Evolutionary conservation across 768 basidiomycete genomes (phyloP), one percentile per base, ranked within the genome.

Genomic region (Pleurotus sapidus): DNA sequence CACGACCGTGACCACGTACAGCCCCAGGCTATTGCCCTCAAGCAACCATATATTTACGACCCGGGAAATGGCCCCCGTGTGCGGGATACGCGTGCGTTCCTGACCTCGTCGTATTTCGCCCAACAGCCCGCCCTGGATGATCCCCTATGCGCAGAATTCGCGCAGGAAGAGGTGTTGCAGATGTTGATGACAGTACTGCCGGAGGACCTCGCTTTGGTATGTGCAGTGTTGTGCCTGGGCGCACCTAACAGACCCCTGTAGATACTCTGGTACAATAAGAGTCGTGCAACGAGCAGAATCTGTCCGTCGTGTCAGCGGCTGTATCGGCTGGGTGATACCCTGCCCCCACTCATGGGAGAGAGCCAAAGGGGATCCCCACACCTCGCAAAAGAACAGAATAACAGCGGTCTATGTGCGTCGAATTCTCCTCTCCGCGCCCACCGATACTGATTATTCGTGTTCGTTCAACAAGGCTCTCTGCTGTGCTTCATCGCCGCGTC

Each of bases 241-340:
- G 46, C 57, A 5, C 25, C 25, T 40, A 53, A 15, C 42, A 51
- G 6, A 37, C 30, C 24, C 34, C 55, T 6, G 50, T 59, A 90
- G 89, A 84, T 89, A 8, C 63, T 92, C 11, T 93, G 90, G 90
- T 92, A 93, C 65, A 93, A 93, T 75, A 91, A 91, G 71, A 91
- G 88, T 65, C 81, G 91, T 2, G 69, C 78, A 4, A 79, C 76
- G 8, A 81, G 84, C 55, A 84, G 91, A 23, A 79, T 93, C 51
- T 93, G 91, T 63, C 91, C 91, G 2, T 81, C 88, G 0, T 93
- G 91, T 65, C 82, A 84, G 67, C 73, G 91, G 14, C 69, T 91
- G 27, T 93, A 91, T 65, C 76, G 73, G 4, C 70, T 92, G 0
- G 89, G 89, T 1, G 91, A 93, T 49, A 67, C 74, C 1, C 74